These are phyloP conservation scores for Yarrowia keelungensis DNA, from an alignment of 805 yeast genomes.

Conservation along the genomic window DNA sequence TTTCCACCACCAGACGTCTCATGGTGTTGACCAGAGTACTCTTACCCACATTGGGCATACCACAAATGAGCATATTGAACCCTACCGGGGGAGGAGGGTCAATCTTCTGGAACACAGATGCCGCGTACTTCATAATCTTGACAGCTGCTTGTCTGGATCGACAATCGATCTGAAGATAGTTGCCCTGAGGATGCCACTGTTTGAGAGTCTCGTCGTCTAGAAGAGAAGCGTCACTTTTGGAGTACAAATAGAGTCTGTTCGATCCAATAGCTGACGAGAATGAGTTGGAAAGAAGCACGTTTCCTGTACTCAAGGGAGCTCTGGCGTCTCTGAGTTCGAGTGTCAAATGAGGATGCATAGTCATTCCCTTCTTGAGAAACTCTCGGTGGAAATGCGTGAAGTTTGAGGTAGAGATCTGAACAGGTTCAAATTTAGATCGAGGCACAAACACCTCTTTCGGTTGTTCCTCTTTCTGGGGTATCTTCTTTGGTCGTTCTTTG, in stretches of 20 bases:
- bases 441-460: conserved; percentile 12
- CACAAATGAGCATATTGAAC: conserved; percentile 73
- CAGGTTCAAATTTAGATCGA: conserved; percentile 1
- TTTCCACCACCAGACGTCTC: conserved; percentile 55
- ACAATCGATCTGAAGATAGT: conserved; percentile 66
- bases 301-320: conserved; percentile 86
- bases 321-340: conserved; percentile 87
- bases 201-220: conserved; percentile 45
- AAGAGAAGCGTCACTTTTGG: conserved; percentile 34
- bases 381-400: conserved; percentile 38
- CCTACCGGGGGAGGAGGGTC: conserved; percentile 86
- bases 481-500: not conserved
- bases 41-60: conserved; percentile 99
- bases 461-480: not conserved
- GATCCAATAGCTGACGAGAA: conserved; percentile 30
- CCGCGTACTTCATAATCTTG: conserved; percentile 59
- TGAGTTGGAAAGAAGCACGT: conserved; percentile 68
- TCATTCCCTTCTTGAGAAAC: conserved; percentile 34
- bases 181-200: conserved; percentile 59
- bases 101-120: conserved; percentile 54
- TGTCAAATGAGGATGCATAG: conserved; percentile 69
- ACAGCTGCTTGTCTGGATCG: conserved; percentile 59
- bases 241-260: conserved; percentile 21
- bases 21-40: conserved; percentile 82
- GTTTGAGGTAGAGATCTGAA: conserved; percentile 21